Evolutionary conservation across 2,329 filamentous ascomycete species (phyloP), one percentile per base, ranked within the genome.

Genomic region (Talaromyces sp.): DNA sequence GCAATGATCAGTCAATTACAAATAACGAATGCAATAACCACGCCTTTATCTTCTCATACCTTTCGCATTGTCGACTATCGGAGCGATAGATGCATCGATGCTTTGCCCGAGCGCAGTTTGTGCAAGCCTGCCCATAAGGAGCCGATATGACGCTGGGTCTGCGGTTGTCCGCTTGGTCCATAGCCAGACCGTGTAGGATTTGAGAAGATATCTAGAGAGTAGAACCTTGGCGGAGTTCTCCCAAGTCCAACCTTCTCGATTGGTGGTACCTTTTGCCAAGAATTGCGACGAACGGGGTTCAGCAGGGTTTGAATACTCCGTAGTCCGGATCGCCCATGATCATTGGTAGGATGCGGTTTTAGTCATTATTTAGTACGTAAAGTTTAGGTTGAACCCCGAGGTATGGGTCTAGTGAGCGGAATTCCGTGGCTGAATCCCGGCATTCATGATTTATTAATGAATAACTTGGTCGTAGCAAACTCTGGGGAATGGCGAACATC

Each of bases 81-180:
- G 57, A 42, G 47, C 57, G 57, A 53, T 59, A 59, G 2, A 36
- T 28, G 47, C 57, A 59, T 30, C 57, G 57, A 42, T 59, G 31
- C 57, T 53, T 59, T 52, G 57, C 31, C 2, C 33, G 18, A 10
- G 47, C 44, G 31, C 57, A 53, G 47, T 52, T 53, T 53, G 57
- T 53, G 23, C 57, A 59, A 34, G 57, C 57, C 47, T 53, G 30
- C 23, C 57, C 57, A 36, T 59, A 59, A 12, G 57, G 47, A 0
- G 57, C 57, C 30, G 57, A 12, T 40, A n/a, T 12, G 18, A 59
- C 14, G 33, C 30, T 30, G 33, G 57, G 7, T 53, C 4, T 31
- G 6, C 57, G 57, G 33, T 31, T 59, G 3, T 30, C 33, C 18
- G 31, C 18, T 59, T 59, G 30, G 18, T 59, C 33, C 47, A 59